Evolutionary conservation across 805 yeast species (phyloP).

Genomic region (Yarrowia bubula): DNA sequence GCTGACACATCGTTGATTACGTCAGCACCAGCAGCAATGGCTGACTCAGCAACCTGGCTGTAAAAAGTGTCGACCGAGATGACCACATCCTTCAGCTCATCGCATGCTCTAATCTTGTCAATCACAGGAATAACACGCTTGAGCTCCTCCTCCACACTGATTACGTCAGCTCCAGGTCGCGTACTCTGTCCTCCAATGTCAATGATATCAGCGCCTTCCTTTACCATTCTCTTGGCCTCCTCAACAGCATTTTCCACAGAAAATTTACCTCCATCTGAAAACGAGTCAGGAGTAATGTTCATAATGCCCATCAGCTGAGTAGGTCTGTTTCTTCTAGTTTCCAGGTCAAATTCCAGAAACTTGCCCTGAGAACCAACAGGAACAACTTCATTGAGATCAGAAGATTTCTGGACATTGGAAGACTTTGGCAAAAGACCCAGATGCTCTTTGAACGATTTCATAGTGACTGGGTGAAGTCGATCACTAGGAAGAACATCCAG

Average conservation of each 20-base stretch:
- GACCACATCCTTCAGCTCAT: constrained; percentile 45
- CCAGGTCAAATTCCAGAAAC: constrained; percentile 47
- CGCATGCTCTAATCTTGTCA: constrained; percentile 52
- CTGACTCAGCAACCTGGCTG: constrained; percentile 65
- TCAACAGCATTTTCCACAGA: constrained; percentile 45
- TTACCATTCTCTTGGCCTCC: constrained; percentile 50
- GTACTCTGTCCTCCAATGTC: constrained; percentile 97
- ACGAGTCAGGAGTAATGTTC: constrained; percentile 91
- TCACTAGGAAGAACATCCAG: constrained; percentile 74
- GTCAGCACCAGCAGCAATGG: constrained; percentile 77
- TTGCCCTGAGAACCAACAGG: constrained; percentile 31
- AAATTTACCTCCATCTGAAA: constrained; percentile 78
- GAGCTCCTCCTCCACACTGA: constrained; percentile 64
- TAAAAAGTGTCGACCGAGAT: constrained; percentile 90
- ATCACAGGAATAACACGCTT: constrained; percentile 69
- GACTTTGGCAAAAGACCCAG: constrained; percentile 52
- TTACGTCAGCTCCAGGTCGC: constrained; percentile 73
- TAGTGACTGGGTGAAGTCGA: constrained; percentile 76
- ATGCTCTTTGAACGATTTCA: constrained; percentile 74
- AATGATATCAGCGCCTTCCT: constrained; percentile 66
- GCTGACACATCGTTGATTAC: constrained; percentile 88
- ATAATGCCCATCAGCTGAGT: constrained; percentile 84
- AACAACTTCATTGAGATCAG: constrained; percentile 32
- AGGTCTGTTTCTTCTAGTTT: constrained; percentile 42
- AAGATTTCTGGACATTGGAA: constrained; percentile 35